Evolutionary conservation across 306 rosid genomes (phyloP).

Genomic region (Cucurbita ficifolia): DNA sequence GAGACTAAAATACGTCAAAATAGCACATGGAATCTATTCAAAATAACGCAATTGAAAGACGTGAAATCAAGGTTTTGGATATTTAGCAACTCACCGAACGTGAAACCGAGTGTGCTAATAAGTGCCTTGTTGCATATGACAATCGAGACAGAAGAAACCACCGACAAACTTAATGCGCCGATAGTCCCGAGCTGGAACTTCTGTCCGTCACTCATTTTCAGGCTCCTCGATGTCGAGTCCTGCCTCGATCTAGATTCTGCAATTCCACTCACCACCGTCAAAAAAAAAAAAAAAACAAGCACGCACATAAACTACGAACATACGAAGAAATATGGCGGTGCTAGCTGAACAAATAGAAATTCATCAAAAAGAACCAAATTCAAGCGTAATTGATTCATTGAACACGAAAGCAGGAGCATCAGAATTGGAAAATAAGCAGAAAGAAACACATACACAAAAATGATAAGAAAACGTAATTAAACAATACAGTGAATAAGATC

Average conservation of each 20-base stretch:
- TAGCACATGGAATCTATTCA: not conserved
- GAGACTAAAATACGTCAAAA: not conserved
- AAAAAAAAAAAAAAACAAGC: not conserved
- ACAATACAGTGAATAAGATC: not conserved
- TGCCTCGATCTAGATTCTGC: slow-evolving; percentile 12
- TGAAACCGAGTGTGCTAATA: slow-evolving; percentile 21
- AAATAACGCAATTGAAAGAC: not conserved
- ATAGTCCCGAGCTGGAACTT: slow-evolving; percentile 26
- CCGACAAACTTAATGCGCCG: slow-evolving; percentile 31
- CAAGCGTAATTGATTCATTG: not conserved
- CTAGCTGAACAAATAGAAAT: not conserved
- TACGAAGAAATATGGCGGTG: not conserved
- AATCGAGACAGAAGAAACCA: slow-evolving; percentile 27
- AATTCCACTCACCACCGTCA: slow-evolving; percentile 4
- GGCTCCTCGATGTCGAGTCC: not conserved
- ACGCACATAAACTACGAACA: not conserved
- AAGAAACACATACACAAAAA: not conserved
- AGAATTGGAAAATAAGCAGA: not conserved
- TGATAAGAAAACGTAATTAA: not conserved
- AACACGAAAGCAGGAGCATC: not conserved
- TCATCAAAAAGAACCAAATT: not conserved
- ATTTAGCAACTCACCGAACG: slow-evolving; percentile 22
- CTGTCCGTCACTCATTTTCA: slow-evolving; percentile 5
- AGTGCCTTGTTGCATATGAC: slow-evolving; percentile 28
- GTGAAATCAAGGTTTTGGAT: not conserved